Conservation (phyloP, 805 yeast genomes). For the Metschnikowia anglica region DNA sequence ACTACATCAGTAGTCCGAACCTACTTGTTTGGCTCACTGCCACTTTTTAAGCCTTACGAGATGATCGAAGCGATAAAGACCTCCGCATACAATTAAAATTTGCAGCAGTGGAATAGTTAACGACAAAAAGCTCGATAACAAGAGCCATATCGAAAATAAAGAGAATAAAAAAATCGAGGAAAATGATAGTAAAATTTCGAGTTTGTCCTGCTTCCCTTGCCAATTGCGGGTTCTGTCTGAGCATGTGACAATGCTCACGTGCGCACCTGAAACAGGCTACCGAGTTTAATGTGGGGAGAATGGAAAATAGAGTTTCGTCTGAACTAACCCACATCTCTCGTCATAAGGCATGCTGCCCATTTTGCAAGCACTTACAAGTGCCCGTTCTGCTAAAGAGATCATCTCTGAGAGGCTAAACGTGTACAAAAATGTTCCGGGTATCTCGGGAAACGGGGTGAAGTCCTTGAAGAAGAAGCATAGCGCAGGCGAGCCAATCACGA, state of each 20-base stretch:
- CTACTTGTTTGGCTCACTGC: background rate
- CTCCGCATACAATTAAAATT: too few species aligned
- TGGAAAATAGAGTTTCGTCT: too few species aligned
- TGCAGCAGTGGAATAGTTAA: too few species aligned
- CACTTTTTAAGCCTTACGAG: too few species aligned
- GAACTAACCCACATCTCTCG: background rate
- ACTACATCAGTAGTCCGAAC: slow-evolving; percentile 13
- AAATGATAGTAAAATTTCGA: too few species aligned
- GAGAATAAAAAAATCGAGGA: background rate
- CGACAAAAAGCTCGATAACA: background rate
- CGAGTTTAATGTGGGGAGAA: slow-evolving; percentile 4
- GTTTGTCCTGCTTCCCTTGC: too few species aligned
- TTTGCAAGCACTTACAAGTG: slow-evolving; percentile 6
- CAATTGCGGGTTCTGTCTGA: too few species aligned
- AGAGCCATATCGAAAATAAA: background rate
- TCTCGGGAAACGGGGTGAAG: slow-evolving; percentile 28
- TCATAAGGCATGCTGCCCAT: slow-evolving; percentile 7
- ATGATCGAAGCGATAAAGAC: too few species aligned
- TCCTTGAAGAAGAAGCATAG: slow-evolving; percentile 26
- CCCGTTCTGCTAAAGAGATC: slow-evolving; percentile 5
- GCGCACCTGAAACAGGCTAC: slow-evolving; percentile 4
- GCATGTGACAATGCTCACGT: slow-evolving; percentile 5
- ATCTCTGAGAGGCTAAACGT: slow-evolving; percentile 29
- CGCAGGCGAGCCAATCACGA: slow-evolving; percentile 15
- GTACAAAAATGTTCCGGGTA: slow-evolving; percentile 28